Evolutionary conservation across 257 asterid species (phyloP).

Genomic region (Eucommia ulmoides): DNA sequence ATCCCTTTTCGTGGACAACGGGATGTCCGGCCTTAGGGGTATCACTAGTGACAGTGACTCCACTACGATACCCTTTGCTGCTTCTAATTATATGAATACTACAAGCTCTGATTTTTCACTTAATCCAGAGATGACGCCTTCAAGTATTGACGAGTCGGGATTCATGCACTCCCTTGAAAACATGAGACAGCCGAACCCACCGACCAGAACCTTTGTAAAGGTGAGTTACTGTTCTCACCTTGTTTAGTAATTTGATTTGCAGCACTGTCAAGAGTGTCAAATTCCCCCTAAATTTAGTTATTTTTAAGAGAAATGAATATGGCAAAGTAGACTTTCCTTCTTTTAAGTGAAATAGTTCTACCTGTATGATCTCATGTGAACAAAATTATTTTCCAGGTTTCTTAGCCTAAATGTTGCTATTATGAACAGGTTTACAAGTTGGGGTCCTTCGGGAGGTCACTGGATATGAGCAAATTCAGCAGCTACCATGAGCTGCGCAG

Average conservation of each 20-base stretch:
- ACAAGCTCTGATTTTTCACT: conserved; percentile 32
- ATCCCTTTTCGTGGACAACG: conserved; percentile 40
- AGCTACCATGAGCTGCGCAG: conserved; percentile 68
- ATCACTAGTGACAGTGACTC: conserved; percentile 37
- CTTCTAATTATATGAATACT: conserved; percentile 43
- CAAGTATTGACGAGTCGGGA: conserved; percentile 40
- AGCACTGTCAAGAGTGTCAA: background rate
- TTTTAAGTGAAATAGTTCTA: too few species aligned
- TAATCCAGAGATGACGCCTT: conserved; percentile 29
- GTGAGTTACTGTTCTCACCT: conserved; percentile 12
- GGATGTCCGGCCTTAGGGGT: conserved; percentile 35
- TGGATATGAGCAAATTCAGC: conserved; percentile 66
- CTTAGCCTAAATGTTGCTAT: background rate
- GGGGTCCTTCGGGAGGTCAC: conserved; percentile 69
- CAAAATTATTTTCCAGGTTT: too few species aligned
- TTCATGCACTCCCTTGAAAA: conserved; percentile 29
- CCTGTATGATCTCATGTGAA: too few species aligned
- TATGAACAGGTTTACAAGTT: conserved; percentile 48
- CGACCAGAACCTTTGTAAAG: conserved; percentile 52
- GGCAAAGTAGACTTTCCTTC: too few species aligned
- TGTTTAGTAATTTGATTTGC: background rate
- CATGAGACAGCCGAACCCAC: conserved; percentile 30
- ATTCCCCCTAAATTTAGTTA: background rate
- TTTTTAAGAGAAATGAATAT: too few species aligned
- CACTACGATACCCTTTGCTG: conserved; percentile 22